Evolutionary conservation across 495 filamentous ascomycete genomes (phyloP).

Genomic region (Aspergillus diversus): DNA sequence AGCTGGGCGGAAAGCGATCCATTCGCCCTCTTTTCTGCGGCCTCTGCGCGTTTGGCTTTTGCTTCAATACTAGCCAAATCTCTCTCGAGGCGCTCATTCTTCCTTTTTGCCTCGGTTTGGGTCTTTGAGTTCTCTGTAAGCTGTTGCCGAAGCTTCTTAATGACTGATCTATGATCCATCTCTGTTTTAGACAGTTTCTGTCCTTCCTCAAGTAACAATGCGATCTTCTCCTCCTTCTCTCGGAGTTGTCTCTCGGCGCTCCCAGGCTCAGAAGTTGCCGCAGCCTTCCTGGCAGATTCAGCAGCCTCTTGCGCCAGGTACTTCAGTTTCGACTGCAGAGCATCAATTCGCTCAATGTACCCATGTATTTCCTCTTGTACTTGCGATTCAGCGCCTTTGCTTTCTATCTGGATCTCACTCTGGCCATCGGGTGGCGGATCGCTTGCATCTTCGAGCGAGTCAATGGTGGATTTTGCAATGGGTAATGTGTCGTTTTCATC

Average conservation of each 20-base stretch:
- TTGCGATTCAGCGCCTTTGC: constrained; percentile 62
- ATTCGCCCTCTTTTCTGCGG: constrained; percentile 64
- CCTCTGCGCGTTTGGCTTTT: constrained; percentile 64
- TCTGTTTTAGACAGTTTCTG: constrained; percentile 86
- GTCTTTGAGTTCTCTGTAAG: constrained; percentile 57
- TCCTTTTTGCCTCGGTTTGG: constrained; percentile 50
- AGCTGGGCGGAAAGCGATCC: constrained; percentile 68
- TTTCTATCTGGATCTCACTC: constrained; percentile 50
- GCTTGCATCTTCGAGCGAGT: constrained; percentile 22
- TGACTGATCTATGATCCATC: constrained; percentile 75
- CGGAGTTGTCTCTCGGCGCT: constrained; percentile 76
- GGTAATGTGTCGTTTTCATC: neutral
- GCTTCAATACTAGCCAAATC: constrained; percentile 61
- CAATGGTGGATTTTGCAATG: constrained; percentile 22
- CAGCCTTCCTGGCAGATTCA: constrained; percentile 68
- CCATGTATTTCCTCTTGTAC: constrained; percentile 79
- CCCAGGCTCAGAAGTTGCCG: constrained; percentile 60
- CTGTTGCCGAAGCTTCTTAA: constrained; percentile 84
- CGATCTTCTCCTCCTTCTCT: constrained; percentile 89
- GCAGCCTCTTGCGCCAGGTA: constrained; percentile 81
- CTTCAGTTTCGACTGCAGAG: constrained; percentile 85
- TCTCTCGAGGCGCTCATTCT: constrained; percentile 68
- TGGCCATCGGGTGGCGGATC: constrained; percentile 22
- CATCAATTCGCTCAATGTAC: constrained; percentile 90
- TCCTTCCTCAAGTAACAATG: constrained; percentile 87